Evolutionary conservation across 371 early-diverging fungal genomes (phyloP), one percentile per base, ranked within the genome.

Genomic region (Cokeromyces recurvatus): DNA sequence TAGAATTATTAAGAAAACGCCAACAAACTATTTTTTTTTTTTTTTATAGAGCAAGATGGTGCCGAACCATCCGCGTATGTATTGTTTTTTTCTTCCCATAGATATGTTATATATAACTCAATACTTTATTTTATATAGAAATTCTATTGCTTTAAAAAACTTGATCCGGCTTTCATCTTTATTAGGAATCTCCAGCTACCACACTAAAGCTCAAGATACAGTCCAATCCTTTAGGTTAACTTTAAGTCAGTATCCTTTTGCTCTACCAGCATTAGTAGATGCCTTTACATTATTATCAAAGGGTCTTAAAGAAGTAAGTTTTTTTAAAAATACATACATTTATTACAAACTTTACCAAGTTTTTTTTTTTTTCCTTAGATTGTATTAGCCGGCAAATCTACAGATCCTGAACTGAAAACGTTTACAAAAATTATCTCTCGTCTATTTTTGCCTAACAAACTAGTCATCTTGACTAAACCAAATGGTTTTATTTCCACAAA

Each of bases 51-150:
- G 42, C 78, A 80, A 56, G 85, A 85, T 57, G 82, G 82, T 14
- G 82, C 85, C 0, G 85, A 85, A 50, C 85, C 85, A 15, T 71
- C 83, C 21, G 55, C 76, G 64, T 71, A 56, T 51, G 66, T 35
- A 27, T 27, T 17, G 4, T 32, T 31, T 19, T 40, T 7, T 16
- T 31, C 3, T 45, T 16, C 0, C 12, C 12, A 3, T 8, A 12
- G 17, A 42, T 2, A 36, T 23, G 21, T 22, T 19, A 11, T 32
- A 23, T 21, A 4, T 17, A 11, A 3, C 16, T 44, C 9, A 39
- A 8, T 46, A 24, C 16, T 17, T 29, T 2, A 7, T 19, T 29
- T 10, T 20, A 21, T 22, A 14, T 54, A 71, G 72, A 3, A 77
- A 77, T 42, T 62, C 72, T 15, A 59, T 77, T 1, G 53, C 78